Evolutionary conservation across 306 rosid species (phyloP).

Genomic region (Cicer chorassanicum): DNA sequence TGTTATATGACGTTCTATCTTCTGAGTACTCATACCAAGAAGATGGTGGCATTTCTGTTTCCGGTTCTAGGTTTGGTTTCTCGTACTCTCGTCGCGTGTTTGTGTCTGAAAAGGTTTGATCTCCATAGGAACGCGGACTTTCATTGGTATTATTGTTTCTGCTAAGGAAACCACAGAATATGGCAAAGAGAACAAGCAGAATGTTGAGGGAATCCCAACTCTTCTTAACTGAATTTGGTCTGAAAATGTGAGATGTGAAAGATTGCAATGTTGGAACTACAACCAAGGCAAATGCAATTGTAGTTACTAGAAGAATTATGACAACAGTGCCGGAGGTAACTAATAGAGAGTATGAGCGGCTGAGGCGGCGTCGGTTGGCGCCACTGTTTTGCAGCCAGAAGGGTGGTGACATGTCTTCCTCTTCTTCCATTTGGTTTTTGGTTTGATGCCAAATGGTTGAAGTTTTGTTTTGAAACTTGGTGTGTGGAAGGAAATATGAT

Average conservation of each 20-base stretch:
- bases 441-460: background rate
- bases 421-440: conserved; percentile 55
- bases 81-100: conserved; percentile 29
- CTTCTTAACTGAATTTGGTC: conserved; percentile 69
- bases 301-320: conserved; percentile 50
- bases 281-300: conserved; percentile 54
- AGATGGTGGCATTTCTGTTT: conserved; percentile 40
- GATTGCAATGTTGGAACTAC: conserved; percentile 60
- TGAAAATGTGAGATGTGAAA: conserved; percentile 60
- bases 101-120: conserved; percentile 43
- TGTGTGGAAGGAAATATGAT: conserved; percentile 6
- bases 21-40: conserved; percentile 66
- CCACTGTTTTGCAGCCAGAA: conserved; percentile 62
- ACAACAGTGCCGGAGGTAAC: conserved; percentile 62
- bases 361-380: conserved; percentile 45
- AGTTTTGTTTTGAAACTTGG: conserved; percentile 35
- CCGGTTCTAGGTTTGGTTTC: conserved; percentile 50
- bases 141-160: conserved; percentile 47
- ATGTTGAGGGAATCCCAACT: conserved; percentile 84
- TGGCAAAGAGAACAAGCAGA: conserved; percentile 83
- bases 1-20: conserved; percentile 50
- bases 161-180: conserved; percentile 80
- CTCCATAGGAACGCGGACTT: conserved; percentile 47
- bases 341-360: conserved; percentile 58
- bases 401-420: conserved; percentile 51